Evolutionary conservation across 257 asterid species (phyloP).

Genomic region (Solanum chiquidenum): DNA sequence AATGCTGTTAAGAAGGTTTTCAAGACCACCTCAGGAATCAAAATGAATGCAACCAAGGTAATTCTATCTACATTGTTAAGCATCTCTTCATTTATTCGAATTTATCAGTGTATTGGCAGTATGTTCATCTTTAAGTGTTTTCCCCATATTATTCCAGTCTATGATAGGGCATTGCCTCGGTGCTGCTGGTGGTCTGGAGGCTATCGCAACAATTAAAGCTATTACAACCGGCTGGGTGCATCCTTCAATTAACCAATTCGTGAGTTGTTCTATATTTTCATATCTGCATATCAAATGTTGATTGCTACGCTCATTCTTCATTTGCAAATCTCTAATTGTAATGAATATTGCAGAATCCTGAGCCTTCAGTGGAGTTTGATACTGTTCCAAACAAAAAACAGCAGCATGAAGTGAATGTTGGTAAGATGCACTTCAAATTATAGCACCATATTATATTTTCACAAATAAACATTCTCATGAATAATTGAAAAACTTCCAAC

Average conservation of each 20-base stretch:
- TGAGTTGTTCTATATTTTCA: conserved; percentile 15
- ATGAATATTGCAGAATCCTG: conserved; percentile 53
- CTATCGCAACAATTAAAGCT: conserved; percentile 85
- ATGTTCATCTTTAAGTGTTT: neutral
- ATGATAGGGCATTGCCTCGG: conserved; percentile 97
- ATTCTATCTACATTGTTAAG: neutral
- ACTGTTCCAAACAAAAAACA: conserved; percentile 71
- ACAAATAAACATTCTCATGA: neutral
- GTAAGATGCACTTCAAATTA: conserved; percentile 26
- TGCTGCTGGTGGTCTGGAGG: conserved; percentile 97
- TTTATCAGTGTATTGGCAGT: neutral
- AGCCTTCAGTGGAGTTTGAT: conserved; percentile 77
- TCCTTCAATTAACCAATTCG: conserved; percentile 81
- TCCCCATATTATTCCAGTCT: conserved; percentile 38
- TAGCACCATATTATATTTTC: neutral
- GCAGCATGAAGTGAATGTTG: conserved; percentile 76
- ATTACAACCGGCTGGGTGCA: conserved; percentile 91
- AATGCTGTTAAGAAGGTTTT: conserved; percentile 90
- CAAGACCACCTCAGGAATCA: conserved; percentile 66
- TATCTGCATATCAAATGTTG: neutral
- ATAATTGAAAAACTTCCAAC: neutral
- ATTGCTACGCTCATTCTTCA: neutral
- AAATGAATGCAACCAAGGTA: conserved; percentile 90
- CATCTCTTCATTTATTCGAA: neutral
- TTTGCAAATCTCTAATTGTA: neutral